Evolutionary conservation across 176 grass and related monocot genomes (phyloP).

Genomic region (Eleusine coracana): DNA sequence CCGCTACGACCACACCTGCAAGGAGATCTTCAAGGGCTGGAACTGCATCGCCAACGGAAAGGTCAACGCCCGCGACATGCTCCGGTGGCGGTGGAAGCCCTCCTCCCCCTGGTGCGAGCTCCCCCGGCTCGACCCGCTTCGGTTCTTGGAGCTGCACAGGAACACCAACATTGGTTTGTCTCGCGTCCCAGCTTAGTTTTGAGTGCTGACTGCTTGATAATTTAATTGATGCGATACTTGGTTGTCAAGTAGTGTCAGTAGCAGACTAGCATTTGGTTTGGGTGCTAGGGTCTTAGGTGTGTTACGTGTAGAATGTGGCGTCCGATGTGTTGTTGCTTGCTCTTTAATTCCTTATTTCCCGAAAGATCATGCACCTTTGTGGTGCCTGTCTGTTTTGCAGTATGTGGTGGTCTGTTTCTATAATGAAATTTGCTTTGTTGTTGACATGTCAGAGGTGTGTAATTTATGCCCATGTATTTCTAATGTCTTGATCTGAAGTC

Average conservation of each 20-base stretch:
- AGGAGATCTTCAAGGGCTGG: conserved; percentile 95
- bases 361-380: background rate
- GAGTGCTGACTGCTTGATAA: background rate
- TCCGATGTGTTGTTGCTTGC: background rate
- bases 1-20: conserved; percentile 77
- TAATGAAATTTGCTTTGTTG: background rate
- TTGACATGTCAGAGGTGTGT: background rate
- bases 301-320: background rate
- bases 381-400: conserved; percentile 1
- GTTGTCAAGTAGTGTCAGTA: background rate
- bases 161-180: conserved; percentile 73
- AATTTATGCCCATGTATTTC: background rate
- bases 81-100: conserved; percentile 73
- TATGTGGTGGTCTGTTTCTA: background rate
- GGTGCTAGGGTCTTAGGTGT: background rate
- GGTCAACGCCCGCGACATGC: conserved; percentile 57
- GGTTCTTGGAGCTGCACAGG: conserved; percentile 63
- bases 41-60: conserved; percentile 81
- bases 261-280: background rate
- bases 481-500: background rate
- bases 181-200: background rate
- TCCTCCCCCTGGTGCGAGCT: conserved; percentile 40
- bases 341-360: background rate
- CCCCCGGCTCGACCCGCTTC: conserved; percentile 51
- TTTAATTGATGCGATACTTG: background rate